These are phyloP conservation scores for Nothophytophthora sp. DNA, from an alignment of 352 stramenopile genomes.

Conservation along the genomic window DNA sequence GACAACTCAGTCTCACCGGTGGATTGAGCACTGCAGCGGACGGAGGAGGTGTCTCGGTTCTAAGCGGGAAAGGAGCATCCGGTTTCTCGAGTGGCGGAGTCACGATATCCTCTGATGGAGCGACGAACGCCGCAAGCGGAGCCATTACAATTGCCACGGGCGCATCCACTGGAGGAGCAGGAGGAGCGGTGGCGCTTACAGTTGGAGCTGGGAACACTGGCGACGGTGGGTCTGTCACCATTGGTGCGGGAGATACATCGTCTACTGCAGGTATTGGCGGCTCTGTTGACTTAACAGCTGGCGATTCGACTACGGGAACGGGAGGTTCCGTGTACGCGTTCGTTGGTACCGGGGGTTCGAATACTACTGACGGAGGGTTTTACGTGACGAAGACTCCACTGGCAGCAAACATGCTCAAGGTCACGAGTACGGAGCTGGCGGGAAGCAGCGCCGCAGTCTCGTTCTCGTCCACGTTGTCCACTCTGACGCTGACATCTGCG, in stretches of 20 bases:
- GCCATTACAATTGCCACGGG: conserved; percentile 32
- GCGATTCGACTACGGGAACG: conserved; percentile 30
- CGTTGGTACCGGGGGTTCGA: conserved; percentile 21
- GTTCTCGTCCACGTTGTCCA: conserved; percentile 45
- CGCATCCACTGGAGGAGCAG: conserved; percentile 25
- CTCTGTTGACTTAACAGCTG: conserved; percentile 39
- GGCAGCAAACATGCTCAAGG: conserved; percentile 34
- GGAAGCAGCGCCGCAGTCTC: conserved; percentile 36
- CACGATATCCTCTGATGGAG: conserved; percentile 32
- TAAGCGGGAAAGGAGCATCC: conserved; percentile 20
- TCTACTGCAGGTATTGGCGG: conserved; percentile 31
- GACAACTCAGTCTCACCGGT: conserved; percentile 34
- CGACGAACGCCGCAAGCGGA: conserved; percentile 36
- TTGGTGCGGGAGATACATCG: conserved; percentile 45
- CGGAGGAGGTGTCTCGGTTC: conserved; percentile 30
- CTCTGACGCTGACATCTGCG: conserved; percentile 36
- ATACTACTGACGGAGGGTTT: conserved; percentile 27
- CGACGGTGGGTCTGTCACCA: conserved; percentile 36
- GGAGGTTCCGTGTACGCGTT: conserved; percentile 48
- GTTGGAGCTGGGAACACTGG: conserved; percentile 36
- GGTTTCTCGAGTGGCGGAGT: conserved; percentile 38
- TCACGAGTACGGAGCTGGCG: conserved; percentile 30
- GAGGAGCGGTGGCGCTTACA: conserved; percentile 37
- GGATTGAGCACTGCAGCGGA: conserved; percentile 26
- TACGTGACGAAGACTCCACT: conserved; percentile 41